A percentile compares a stretch with the other conserved stretches of the same genome.
Conservation (phyloP, 1,139 yeast species). For the Pichia kudriavzevii region DNA sequence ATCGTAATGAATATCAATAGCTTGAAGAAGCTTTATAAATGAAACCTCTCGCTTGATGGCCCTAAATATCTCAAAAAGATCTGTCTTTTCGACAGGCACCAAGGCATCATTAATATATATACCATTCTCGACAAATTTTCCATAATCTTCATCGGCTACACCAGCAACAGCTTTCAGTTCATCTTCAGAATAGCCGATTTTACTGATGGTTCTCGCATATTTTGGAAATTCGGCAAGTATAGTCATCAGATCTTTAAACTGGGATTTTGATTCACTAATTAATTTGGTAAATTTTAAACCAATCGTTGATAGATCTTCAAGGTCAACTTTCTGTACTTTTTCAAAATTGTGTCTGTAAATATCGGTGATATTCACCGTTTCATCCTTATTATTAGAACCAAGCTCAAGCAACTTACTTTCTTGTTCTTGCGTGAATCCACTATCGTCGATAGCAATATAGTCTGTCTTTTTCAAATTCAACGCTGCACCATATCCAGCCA, state of each 20-base stretch:
- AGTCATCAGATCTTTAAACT: conserved; percentile 31
- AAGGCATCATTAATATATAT: conserved; percentile 59
- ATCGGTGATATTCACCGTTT: conserved; percentile 6
- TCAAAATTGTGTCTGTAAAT: conserved; percentile 6
- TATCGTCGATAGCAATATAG: conserved; percentile 55
- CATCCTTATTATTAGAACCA: conserved; percentile 11
- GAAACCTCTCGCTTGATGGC: conserved; percentile 33
- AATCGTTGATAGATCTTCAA: conserved; percentile 32
- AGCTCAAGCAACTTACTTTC: conserved; percentile 18
- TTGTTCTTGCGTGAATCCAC: conserved; percentile 31
- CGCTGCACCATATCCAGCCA: conserved; percentile 65
- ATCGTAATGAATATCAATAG: conserved; percentile 32
- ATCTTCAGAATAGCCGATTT: conserved; percentile 29
- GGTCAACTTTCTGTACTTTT: conserved; percentile 27
- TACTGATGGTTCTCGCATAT: conserved; percentile 32
- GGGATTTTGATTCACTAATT: conserved; percentile 28
- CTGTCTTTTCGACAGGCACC: conserved; percentile 36
- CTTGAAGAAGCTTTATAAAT: conserved; percentile 28
- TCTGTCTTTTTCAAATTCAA: conserved; percentile 57
- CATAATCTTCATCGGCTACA: conserved; percentile 5
- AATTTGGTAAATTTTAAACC: conserved; percentile 43
- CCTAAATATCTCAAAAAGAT: conserved; percentile 36
- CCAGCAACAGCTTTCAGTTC: conserved; percentile 25
- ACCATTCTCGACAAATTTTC: conserved; percentile 38
- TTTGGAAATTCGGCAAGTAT: conserved; percentile 47